Base-by-base conservation (phyloP, 2,329 filamentous ascomycete genomes). In the Diaporthe vaccinii region DNA sequence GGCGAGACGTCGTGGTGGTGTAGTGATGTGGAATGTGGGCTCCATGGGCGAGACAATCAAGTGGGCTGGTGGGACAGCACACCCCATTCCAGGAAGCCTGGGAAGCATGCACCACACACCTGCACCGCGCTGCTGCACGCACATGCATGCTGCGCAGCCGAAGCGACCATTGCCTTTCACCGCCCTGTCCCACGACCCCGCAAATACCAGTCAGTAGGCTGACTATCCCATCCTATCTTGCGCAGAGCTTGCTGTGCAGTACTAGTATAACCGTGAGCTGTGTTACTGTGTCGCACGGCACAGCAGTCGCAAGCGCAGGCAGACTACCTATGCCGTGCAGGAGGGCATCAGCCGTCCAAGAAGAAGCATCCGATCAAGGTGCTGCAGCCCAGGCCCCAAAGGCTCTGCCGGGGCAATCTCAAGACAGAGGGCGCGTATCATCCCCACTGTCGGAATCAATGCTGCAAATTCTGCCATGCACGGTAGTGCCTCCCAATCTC, bases 81-180 rank as follows among this genome's bases (percentile, higher is more conserved):
- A 36, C 46, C 46, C 65, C 31, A 36, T 39, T 28, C 46, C 65
- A 68, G 28, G 65, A 17, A 68, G 65, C 65, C 53, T 68, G 65
- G 28, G 65, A 17, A 68, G 65, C 65, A 68, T 68, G 65, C 65
- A 68, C 46, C 65, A 53, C 46, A 53, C 65, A 72, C 58, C 58
- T 72, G 70, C 70, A 72, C 70, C 65, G 65, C 65, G 44, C 57
- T 72, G 57, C 70, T 61, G 58, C 70, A 72, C 58, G 70, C 69
- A 72, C 55, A 46, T 58, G 69, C 70, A 72, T 72, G 57, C 57
- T 62, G 57, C 57, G 57, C 39, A 72, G 70, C 44, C 70, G 70
- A 62, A 72, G 70, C 57, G 57, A 72, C 70, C 57, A 68, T 41
- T 68, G 65, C 65, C 70, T 72, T 62, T 72, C 70, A 72, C 70